These are phyloP conservation scores for Coffea eugenioides DNA, from an alignment of 257 asterid species.

Conservation along the genomic window DNA sequence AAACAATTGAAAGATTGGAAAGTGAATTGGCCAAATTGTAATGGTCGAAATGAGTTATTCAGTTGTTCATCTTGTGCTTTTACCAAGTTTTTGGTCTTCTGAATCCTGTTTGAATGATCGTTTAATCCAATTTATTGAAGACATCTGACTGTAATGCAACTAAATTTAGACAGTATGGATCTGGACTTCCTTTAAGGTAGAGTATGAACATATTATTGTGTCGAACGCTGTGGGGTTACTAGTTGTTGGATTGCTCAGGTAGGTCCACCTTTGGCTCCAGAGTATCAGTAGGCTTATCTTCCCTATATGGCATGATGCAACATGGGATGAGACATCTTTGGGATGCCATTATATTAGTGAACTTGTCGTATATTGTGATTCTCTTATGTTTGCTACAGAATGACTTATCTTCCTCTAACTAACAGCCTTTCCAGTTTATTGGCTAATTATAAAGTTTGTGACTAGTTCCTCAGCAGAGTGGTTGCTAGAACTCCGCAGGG, in stretches of 20 bases:
- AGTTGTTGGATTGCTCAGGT: not conserved
- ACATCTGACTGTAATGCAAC: not conserved
- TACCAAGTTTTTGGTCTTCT: not conserved
- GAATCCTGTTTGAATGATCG: not conserved
- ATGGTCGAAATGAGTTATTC: not conserved
- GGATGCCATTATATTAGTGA: too few relatives aligned
- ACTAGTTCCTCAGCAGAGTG: slow-evolving; percentile 26
- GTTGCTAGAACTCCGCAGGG: slow-evolving; percentile 34
- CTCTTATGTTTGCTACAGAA: not conserved
- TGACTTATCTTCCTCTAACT: not conserved
- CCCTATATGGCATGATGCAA: not conserved
- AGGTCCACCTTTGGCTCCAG: not conserved
- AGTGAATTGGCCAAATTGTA: not conserved
- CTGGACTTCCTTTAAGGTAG: not conserved
- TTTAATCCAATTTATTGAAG: not conserved
- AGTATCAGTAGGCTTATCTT: not conserved
- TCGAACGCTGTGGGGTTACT: not conserved
- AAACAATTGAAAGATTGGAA: too few relatives aligned
- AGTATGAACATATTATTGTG: not conserved
- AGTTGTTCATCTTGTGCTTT: not conserved
- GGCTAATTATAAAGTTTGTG: slow-evolving; percentile 15
- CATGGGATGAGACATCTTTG: not conserved
- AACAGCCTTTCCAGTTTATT: not conserved
- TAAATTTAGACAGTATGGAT: too few relatives aligned
- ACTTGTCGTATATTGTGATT: not conserved